These are phyloP conservation scores for Stephanodiscus triporus DNA, from an alignment of 108 stramenopile species.

Conservation along the genomic window DNA sequence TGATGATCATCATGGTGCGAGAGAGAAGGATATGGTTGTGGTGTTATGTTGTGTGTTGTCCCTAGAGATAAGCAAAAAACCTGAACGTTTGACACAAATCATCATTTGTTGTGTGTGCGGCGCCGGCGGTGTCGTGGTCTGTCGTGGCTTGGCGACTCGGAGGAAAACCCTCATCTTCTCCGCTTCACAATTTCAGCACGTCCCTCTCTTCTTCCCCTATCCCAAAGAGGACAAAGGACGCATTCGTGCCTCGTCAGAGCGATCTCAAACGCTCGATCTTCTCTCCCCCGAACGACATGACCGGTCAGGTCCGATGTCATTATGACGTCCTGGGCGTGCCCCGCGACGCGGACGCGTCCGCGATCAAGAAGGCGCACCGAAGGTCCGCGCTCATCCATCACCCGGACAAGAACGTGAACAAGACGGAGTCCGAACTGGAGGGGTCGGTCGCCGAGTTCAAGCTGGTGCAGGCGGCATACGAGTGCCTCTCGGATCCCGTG, in stretches of 20 bases:
- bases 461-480: conserved; percentile 93
- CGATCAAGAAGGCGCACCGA: conserved; percentile 95
- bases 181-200: no score
- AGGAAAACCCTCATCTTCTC: no score
- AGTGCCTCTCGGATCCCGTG: conserved; percentile 86
- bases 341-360: conserved; percentile 78
- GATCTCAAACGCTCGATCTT: no score
- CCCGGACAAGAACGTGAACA: conserved; percentile 89
- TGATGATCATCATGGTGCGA: background rate
- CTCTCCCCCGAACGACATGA: background rate
- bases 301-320: conserved; percentile 52
- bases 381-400: conserved; percentile 92
- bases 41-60: no score
- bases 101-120: no score
- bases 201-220: no score
- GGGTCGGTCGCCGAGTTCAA: conserved; percentile 72
- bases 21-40: background rate
- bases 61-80: no score
- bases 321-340: conserved; percentile 92
- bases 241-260: background rate
- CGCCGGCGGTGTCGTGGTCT: no score
- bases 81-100: no score
- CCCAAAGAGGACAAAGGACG: no score
- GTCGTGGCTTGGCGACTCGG: no score
- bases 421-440: conserved; percentile 41